Percentiles rank a stretch among this genome's conserved stretches.
phyloP scores from a whole-genome alignment of 805 yeast species.

The Pichia membranifaciens region DNA sequence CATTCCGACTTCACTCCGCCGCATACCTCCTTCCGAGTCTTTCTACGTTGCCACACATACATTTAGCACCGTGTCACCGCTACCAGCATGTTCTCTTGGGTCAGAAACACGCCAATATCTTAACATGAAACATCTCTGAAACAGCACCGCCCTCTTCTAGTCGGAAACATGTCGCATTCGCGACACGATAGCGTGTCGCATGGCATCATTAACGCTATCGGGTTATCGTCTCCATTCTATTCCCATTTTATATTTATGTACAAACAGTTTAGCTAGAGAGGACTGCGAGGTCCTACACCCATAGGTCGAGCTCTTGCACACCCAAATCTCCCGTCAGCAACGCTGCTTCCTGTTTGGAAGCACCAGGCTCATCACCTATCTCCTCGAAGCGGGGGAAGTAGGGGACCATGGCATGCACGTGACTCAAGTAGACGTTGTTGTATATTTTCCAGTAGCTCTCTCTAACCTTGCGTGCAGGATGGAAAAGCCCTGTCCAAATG shows the following conservation, averaged over 20 bases:
- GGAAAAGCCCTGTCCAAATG: slow-evolving; percentile 83
- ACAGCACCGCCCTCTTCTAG: slow-evolving; percentile 2
- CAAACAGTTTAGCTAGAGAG: no score
- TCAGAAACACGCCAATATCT: no score
- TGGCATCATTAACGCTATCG: no score
- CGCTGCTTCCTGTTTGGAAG: not conserved
- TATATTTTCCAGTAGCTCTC: slow-evolving; percentile 79
- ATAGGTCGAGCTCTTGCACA: slow-evolving; percentile 28
- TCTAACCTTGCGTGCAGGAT: slow-evolving; percentile 87
- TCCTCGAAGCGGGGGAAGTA: slow-evolving; percentile 60
- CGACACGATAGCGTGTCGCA: not conserved
- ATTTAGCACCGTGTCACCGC: no score
- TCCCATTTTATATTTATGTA: no score
- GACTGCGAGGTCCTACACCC: slow-evolving; percentile 20
- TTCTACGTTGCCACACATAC: no score
- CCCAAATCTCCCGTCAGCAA: slow-evolving; percentile 21
- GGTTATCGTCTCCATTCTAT: not conserved
- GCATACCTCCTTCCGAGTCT: no score
- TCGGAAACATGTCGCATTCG: not conserved
- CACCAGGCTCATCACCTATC: slow-evolving; percentile 17
- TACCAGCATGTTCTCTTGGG: no score
- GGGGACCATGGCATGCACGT: slow-evolving; percentile 73
- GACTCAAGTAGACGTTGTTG: slow-evolving; percentile 69
- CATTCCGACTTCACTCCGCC: no score
- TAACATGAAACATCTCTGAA: slow-evolving; percentile 9